Evolutionary conservation across 1,284 basidiomycete species (phyloP).

Genomic region (Vanrija humicola): DNA sequence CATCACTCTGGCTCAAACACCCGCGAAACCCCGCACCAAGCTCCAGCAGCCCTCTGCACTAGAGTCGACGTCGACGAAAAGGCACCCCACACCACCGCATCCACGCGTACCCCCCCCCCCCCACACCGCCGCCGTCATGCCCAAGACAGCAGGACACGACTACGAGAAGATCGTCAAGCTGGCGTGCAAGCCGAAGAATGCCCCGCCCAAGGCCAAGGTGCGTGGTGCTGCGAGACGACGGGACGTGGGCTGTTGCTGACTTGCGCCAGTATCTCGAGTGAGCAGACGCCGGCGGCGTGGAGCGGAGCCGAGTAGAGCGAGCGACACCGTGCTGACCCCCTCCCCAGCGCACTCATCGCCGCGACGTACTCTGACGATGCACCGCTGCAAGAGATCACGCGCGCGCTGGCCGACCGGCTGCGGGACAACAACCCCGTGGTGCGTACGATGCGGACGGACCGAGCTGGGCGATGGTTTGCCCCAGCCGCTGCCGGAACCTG

Average conservation of each 20-base stretch:
- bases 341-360: slow-evolving; percentile 81
- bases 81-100: background rate
- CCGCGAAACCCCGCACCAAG: too few relatives aligned
- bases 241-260: background rate
- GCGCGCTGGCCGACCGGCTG: slow-evolving; percentile 74
- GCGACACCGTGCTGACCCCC: background rate
- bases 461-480: too few relatives aligned
- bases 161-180: slow-evolving; percentile 62
- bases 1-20: too few relatives aligned
- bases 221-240: slow-evolving; percentile 6
- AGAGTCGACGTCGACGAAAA: too few relatives aligned
- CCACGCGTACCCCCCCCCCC: too few relatives aligned
- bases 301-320: too few relatives aligned
- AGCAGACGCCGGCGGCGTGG: slow-evolving; percentile 8
- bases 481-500: too few relatives aligned
- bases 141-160: slow-evolving; percentile 5
- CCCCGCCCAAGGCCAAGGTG: slow-evolving; percentile 88
- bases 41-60: too few relatives aligned
- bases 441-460: slow-evolving; percentile 38
- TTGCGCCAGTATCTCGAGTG: slow-evolving; percentile 47
- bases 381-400: slow-evolving; percentile 84
- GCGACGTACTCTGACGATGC: slow-evolving; percentile 87
- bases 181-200: slow-evolving; percentile 90
- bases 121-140: background rate
- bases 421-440: slow-evolving; percentile 87